Conservation (phyloP, 2,329 filamentous ascomycete species). For the Phialemonium atrogriseum region DNA sequence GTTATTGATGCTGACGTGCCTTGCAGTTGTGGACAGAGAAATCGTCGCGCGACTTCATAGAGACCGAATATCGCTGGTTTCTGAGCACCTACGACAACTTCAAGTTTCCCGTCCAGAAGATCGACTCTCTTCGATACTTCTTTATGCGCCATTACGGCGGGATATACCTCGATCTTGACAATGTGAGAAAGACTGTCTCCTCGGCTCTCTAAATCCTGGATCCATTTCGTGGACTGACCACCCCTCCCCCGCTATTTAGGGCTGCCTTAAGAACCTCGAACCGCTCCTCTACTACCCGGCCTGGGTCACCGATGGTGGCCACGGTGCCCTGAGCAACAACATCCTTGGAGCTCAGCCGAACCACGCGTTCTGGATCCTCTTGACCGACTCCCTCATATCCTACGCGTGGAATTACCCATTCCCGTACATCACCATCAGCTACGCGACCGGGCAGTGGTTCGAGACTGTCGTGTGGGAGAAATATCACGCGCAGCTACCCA, state of each 20-base stretch:
- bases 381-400: slow-evolving; percentile 53
- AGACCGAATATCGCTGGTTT: slow-evolving; percentile 69
- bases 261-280: slow-evolving; percentile 59
- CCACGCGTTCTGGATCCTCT: slow-evolving; percentile 61
- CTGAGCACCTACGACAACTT: slow-evolving; percentile 67
- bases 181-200: no score
- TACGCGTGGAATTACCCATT: slow-evolving; percentile 62
- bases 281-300: slow-evolving; percentile 58
- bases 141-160: slow-evolving; percentile 69
- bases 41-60: slow-evolving; percentile 62
- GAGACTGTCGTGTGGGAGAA: slow-evolving; percentile 64
- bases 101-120: slow-evolving; percentile 66
- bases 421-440: slow-evolving; percentile 70
- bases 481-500: slow-evolving; percentile 31
- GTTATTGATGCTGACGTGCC: no score
- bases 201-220: no score
- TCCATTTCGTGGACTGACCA: no score
- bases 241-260: no score
- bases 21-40: slow-evolving; percentile 67
- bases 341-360: slow-evolving; percentile 60
- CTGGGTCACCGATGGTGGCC: slow-evolving; percentile 47
- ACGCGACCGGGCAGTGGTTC: slow-evolving; percentile 61
- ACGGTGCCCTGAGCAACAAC: slow-evolving; percentile 44
- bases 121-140: slow-evolving; percentile 74
- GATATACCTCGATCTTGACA: slow-evolving; percentile 73